Percentiles rank a stretch among this genome's conserved stretches.
Evolutionary conservation across 1,284 basidiomycete species (phyloP).

Genomic region (Golubevia sp.): DNA sequence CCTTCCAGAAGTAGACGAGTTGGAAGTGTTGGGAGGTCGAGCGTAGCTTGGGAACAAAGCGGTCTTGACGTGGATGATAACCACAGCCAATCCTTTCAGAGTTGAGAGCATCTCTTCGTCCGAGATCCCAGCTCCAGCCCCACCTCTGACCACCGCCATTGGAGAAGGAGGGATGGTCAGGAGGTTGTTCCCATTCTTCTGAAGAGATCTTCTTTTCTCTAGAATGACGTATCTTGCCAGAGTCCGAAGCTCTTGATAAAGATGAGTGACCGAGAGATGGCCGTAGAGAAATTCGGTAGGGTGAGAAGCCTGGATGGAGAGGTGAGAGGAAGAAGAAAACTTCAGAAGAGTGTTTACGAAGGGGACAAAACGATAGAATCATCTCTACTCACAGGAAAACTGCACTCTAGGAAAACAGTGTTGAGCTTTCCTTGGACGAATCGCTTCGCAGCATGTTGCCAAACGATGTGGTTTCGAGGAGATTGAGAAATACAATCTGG

Average conservation of each 20-base stretch:
- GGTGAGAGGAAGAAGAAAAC: no score
- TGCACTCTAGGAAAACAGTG: constrained; percentile 53
- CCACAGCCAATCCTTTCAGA: constrained; percentile 29
- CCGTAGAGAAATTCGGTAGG: constrained; percentile 49
- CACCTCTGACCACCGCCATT: background rate
- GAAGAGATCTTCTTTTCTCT: background rate
- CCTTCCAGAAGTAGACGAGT: background rate
- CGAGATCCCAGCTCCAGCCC: background rate
- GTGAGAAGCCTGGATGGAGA: constrained; percentile 14
- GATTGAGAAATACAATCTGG: constrained; percentile 40
- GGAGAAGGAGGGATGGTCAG: constrained; percentile 2
- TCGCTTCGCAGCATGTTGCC: constrained; percentile 40
- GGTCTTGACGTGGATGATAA: constrained; percentile 50
- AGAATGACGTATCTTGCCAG: constrained; percentile 30
- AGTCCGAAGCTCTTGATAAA: constrained; percentile 42
- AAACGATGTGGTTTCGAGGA: constrained; percentile 37
- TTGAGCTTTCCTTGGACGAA: constrained; percentile 37
- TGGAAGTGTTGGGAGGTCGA: constrained; percentile 3
- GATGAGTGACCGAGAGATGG: constrained; percentile 39
- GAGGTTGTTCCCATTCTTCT: constrained; percentile 1
- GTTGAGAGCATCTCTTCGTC: constrained; percentile 24
- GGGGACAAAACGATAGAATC: background rate
- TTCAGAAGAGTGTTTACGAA: no score
- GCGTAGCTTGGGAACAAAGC: constrained; percentile 39
- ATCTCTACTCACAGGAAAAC: constrained; percentile 18